These are phyloP conservation scores for Galeopsis tetrahit DNA, from an alignment of 257 asterid species.

Conservation along the genomic window DNA sequence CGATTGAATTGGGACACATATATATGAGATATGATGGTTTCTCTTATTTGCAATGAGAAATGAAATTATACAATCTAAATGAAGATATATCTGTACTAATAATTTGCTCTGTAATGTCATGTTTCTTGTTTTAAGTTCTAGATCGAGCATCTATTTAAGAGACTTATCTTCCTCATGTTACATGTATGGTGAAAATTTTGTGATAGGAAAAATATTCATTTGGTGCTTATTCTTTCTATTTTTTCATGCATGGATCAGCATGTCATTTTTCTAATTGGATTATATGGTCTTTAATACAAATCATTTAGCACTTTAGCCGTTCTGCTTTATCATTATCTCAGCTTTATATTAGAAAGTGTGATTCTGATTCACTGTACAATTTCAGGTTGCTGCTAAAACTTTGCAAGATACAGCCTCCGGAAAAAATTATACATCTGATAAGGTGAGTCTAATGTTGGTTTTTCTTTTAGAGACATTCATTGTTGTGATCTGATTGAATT, in stretches of 20 bases:
- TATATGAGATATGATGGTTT: background rate
- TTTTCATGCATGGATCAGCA: no score
- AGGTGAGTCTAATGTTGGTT: constrained; percentile 51
- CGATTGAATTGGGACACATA: background rate
- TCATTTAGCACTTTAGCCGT: constrained; percentile 1
- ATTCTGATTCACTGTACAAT: constrained; percentile 33
- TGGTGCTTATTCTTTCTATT: no score
- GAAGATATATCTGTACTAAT: background rate
- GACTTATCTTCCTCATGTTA: background rate
- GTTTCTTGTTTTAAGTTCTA: constrained; percentile 3
- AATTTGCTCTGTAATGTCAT: background rate
- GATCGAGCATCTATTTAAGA: background rate
- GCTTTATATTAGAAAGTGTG: constrained; percentile 6
- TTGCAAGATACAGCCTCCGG: constrained; percentile 85
- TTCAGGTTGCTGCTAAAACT: constrained; percentile 88
- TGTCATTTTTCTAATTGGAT: no score
- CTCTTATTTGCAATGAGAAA: background rate
- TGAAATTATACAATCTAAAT: background rate
- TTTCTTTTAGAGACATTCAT: background rate
- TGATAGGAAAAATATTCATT: background rate
- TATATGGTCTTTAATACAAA: background rate
- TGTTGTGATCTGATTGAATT: constrained; percentile 24
- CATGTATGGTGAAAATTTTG: background rate
- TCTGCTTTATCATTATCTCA: constrained; percentile 14
- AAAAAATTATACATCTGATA: constrained; percentile 64